Conservation (phyloP, 305 asterid species). For the Solanum aculeatissimum region DNA sequence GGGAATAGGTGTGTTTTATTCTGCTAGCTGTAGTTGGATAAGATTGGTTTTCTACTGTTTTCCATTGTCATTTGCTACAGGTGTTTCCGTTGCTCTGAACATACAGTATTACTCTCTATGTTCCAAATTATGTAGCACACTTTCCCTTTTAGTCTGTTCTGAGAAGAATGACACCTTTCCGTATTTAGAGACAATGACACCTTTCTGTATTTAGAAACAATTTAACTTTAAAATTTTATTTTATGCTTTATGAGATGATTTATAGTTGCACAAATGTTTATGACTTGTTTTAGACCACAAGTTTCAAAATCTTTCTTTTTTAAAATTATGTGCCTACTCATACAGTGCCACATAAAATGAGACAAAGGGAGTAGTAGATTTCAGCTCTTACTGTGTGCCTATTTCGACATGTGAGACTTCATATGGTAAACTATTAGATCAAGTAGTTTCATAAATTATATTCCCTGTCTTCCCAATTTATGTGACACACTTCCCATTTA, state of each 20-base stretch:
- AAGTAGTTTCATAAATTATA: background rate
- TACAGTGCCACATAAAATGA: background rate
- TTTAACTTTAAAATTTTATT: background rate
- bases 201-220: background rate
- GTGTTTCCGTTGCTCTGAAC: background rate
- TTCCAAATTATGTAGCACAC: background rate
- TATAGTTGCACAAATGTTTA: background rate
- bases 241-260: background rate
- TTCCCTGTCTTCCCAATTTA: background rate
- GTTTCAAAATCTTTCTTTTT: background rate
- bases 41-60: background rate
- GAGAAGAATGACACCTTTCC: background rate
- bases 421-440: background rate
- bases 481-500: background rate
- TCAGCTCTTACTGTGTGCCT: background rate
- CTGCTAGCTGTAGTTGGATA: background rate
- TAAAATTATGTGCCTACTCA: background rate
- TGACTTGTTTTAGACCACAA: background rate
- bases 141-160: background rate
- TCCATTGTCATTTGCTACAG: background rate
- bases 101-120: background rate
- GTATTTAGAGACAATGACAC: background rate
- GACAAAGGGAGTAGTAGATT: background rate
- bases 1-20: background rate
- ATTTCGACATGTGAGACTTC: background rate